Conservation (phyloP, 2,329 filamentous ascomycete species). For the Phialocephala sp. region DNA sequence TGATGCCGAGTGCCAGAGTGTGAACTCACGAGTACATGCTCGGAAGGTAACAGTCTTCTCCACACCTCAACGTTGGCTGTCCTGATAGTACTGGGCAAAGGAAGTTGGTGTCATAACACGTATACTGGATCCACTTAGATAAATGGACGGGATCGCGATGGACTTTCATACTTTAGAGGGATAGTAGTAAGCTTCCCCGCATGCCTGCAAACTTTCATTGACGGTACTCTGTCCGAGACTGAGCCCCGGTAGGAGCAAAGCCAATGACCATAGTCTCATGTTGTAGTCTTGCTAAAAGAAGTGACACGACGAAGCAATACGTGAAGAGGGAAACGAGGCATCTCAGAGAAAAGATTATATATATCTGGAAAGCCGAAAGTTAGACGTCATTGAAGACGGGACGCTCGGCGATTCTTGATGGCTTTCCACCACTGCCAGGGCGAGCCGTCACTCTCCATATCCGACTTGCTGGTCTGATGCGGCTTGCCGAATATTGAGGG, state of each 20-base stretch:
- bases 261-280: background rate
- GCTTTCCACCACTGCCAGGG: constrained; percentile 9
- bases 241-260: background rate
- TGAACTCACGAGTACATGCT: constrained; percentile 41
- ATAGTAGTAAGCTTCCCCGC: constrained; percentile 30
- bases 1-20: background rate
- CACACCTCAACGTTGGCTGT: constrained; percentile 44
- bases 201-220: constrained; percentile 8
- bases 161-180: constrained; percentile 22
- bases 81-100: constrained; percentile 46
- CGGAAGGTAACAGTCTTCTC: constrained; percentile 45
- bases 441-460: constrained; percentile 10
- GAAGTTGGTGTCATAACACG: constrained; percentile 46
- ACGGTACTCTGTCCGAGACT: background rate
- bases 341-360: background rate
- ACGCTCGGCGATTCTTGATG: background rate
- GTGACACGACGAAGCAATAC: background rate
- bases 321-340: background rate
- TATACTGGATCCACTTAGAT: constrained; percentile 39
- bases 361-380: background rate
- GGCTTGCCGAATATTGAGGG: background rate
- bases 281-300: background rate
- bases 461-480: constrained; percentile 1
- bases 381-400: constrained; percentile 15
- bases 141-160: background rate